phyloP scores from a whole-genome alignment of 2,329 filamentous ascomycete species.

The Lachnellula subtilissima region DNA sequence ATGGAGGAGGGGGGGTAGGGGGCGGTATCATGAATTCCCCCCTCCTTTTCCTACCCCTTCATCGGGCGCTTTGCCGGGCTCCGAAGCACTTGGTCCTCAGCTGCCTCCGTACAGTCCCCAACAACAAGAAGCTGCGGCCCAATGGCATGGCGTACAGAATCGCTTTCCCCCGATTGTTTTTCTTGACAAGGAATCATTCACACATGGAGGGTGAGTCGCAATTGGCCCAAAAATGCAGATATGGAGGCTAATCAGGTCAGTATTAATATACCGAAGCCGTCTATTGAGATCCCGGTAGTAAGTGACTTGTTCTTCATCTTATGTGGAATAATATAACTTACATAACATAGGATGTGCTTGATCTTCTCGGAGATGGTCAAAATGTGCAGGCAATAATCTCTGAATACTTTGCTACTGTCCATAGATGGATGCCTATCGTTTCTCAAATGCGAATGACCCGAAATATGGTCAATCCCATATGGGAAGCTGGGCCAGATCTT shows the following conservation, averaged over 20 bases:
- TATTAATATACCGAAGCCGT: slow-evolving; percentile 36
- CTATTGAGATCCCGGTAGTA: slow-evolving; percentile 36
- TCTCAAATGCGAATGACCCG: slow-evolving; percentile 40
- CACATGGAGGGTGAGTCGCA: slow-evolving; percentile 28
- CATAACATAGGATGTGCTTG: slow-evolving; percentile 34
- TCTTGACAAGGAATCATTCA: slow-evolving; percentile 39
- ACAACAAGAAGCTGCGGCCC: slow-evolving; percentile 15
- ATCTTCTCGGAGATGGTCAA: slow-evolving; percentile 36
- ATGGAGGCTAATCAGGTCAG: slow-evolving; percentile 18
- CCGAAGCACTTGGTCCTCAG: slow-evolving; percentile 17
- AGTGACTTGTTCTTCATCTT: slow-evolving; percentile 15
- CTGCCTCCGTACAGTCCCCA: slow-evolving; percentile 16
- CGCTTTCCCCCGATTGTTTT: slow-evolving; percentile 41
- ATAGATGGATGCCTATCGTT: slow-evolving; percentile 45
- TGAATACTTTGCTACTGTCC: slow-evolving; percentile 41
- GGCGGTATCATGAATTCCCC: slow-evolving; percentile 11
- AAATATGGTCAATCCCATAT: slow-evolving; percentile 37
- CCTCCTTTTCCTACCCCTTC: slow-evolving; percentile 25
- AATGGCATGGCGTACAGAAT: slow-evolving; percentile 28
- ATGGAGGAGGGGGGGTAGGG: slow-evolving; percentile 15
- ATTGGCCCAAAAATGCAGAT: neutral
- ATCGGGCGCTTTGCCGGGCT: slow-evolving; percentile 8
- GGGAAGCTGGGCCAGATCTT: slow-evolving; percentile 42
- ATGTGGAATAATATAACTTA: neutral
- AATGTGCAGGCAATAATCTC: slow-evolving; percentile 36